These are phyloP conservation scores for Gastrolobium villosum DNA, from an alignment of 306 rosid genomes.

Conservation along the genomic window DNA sequence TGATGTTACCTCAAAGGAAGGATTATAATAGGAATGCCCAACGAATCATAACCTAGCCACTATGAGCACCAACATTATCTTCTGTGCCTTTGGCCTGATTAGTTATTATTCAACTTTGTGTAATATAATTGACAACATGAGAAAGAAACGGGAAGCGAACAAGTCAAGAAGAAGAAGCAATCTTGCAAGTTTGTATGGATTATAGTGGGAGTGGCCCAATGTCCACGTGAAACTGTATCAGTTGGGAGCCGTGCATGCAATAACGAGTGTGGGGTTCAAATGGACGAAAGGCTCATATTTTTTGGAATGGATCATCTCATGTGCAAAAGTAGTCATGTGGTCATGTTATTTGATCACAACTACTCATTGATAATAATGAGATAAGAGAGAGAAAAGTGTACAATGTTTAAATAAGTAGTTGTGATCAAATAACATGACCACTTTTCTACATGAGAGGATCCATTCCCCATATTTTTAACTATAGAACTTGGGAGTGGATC, in stretches of 20 bases:
- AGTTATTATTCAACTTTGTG: background rate
- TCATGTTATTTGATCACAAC: no score
- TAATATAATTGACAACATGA: background rate
- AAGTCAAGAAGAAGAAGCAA: constrained; percentile 14
- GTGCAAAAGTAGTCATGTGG: no score
- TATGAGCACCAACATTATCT: constrained; percentile 10
- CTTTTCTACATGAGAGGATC: no score
- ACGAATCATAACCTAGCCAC: background rate
- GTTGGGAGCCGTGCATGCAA: constrained; percentile 1
- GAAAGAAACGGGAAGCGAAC: background rate
- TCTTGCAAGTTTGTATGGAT: background rate
- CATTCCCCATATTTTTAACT: no score
- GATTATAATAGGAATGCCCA: background rate
- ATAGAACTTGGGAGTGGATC: no score
- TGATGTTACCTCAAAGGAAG: constrained; percentile 2
- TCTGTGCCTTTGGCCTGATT: background rate
- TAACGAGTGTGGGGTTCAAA: background rate
- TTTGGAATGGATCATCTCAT: no score
- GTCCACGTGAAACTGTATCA: constrained; percentile 21
- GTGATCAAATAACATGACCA: no score
- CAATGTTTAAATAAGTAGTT: no score
- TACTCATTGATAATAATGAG: no score
- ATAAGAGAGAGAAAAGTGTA: no score
- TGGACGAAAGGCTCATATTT: background rate
- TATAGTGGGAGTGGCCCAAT: constrained; percentile 21